Evolutionary conservation across 2,329 filamentous ascomycete genomes (phyloP).

Genomic region (Fusarium sp.): DNA sequence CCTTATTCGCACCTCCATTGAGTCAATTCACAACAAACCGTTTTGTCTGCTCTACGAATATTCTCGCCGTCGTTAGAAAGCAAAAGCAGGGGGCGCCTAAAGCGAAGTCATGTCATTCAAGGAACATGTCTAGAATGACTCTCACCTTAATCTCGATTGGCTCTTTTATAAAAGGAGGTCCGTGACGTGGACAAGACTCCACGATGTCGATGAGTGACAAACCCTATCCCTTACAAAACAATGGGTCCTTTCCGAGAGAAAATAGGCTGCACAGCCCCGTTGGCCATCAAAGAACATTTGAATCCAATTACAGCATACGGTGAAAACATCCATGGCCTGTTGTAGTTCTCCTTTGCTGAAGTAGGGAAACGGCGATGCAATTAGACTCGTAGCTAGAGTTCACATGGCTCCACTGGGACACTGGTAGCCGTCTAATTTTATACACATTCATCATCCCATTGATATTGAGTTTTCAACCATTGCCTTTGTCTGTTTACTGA

Average conservation of each 20-base stretch:
- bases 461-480: slow-evolving; percentile 1
- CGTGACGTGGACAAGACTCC: slow-evolving; percentile 45
- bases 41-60: not conserved
- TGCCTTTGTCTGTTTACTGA: not conserved
- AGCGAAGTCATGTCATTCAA: slow-evolving; percentile 2
- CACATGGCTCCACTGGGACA: not conserved
- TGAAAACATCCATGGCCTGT: slow-evolving; percentile 1
- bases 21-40: slow-evolving; percentile 1
- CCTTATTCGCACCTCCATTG: slow-evolving; percentile 26
- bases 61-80: slow-evolving; percentile 6
- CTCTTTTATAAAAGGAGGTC: slow-evolving; percentile 35
- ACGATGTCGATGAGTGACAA: slow-evolving; percentile 32
- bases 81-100: slow-evolving; percentile 25
- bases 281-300: slow-evolving; percentile 16
- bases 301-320: slow-evolving; percentile 29
- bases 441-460: slow-evolving; percentile 17
- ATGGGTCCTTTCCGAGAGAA: slow-evolving; percentile 25
- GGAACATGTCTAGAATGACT: slow-evolving; percentile 37
- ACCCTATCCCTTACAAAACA: slow-evolving; percentile 37
- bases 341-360: not conserved
- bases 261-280: slow-evolving; percentile 39
- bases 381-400: slow-evolving; percentile 45
- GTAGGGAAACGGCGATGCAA: slow-evolving; percentile 21
- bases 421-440: slow-evolving; percentile 29
- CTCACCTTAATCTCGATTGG: slow-evolving; percentile 39